These are phyloP conservation scores for Akebia trifoliata DNA, from an alignment of 164 flowering plant genomes.

Conservation along the genomic window DNA sequence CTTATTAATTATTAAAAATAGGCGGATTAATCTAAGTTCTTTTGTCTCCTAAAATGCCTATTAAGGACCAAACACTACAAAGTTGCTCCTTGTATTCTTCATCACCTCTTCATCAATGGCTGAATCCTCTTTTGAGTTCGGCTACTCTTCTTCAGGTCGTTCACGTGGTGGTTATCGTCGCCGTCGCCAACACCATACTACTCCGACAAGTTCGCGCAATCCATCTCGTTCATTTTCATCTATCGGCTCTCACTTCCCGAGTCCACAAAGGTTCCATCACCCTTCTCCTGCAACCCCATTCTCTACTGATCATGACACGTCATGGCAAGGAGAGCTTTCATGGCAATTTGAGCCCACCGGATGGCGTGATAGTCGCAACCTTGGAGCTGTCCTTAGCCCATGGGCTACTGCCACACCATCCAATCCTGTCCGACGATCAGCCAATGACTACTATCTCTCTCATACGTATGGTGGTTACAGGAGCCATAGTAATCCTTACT, in stretches of 20 bases:
- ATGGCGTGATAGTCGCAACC: constrained; percentile 30
- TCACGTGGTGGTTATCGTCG: constrained; percentile 5
- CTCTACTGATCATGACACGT: constrained; percentile 32
- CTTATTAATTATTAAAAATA: background rate
- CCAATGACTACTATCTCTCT: constrained; percentile 49
- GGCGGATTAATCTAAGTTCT: background rate
- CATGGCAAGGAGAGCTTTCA: constrained; percentile 67
- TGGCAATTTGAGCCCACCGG: constrained; percentile 63
- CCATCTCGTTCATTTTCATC: constrained; percentile 21
- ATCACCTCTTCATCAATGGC: constrained; percentile 22
- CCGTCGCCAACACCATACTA: constrained; percentile 23
- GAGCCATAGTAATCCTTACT: constrained; percentile 25
- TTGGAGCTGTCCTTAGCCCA: constrained; percentile 57
- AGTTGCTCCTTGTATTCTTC: constrained; percentile 6
- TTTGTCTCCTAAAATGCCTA: background rate
- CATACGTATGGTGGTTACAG: constrained; percentile 16
- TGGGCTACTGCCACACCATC: constrained; percentile 33
- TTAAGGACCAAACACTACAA: constrained; percentile 2
- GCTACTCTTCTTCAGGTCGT: constrained; percentile 13
- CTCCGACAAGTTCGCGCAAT: constrained; percentile 29
- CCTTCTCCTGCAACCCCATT: constrained; percentile 39
- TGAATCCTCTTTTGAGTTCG: constrained; percentile 35
- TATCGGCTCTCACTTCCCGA: constrained; percentile 11
- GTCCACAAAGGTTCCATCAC: constrained; percentile 16
- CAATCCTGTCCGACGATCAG: constrained; percentile 29